These are phyloP conservation scores for Pelomyxa schiedti DNA, from an alignment of 78 protist genomes.

Conservation along the genomic window DNA sequence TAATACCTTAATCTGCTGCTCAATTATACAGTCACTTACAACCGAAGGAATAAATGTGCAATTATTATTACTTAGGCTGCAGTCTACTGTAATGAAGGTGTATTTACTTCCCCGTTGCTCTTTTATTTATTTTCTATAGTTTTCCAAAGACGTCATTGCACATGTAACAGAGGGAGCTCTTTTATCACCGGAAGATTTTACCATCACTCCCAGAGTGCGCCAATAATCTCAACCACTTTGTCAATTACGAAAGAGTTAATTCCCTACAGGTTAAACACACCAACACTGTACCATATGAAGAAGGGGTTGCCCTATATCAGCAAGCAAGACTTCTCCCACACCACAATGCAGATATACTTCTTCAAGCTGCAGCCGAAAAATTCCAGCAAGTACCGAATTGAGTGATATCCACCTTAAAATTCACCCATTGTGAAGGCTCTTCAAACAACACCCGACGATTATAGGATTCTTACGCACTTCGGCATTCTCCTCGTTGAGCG, in stretches of 20 bases:
- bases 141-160: too few species aligned
- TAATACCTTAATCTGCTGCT: not conserved
- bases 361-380: constrained; percentile 20
- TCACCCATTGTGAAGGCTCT: too few species aligned
- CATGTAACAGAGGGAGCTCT: too few species aligned
- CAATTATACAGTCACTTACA: not conserved
- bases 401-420: too few species aligned
- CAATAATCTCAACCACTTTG: too few species aligned
- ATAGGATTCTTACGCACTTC: constrained; percentile 33
- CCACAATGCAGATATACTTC: not conserved
- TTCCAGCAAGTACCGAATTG: too few species aligned
- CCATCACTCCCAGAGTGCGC: too few species aligned
- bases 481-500: constrained; percentile 29
- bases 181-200: too few species aligned
- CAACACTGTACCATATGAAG: constrained; percentile 36
- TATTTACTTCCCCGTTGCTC: too few species aligned
- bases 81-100: too few species aligned
- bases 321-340: constrained; percentile 16
- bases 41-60: not conserved
- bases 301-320: constrained; percentile 39
- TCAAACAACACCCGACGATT: constrained; percentile 39
- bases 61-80: not conserved
- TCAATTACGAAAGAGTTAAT: too few species aligned
- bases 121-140: too few species aligned
- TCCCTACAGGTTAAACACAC: constrained; percentile 30